Base-by-base conservation (phyloP, 352 stramenopile genomes). In the Pythium sp. region DNA sequence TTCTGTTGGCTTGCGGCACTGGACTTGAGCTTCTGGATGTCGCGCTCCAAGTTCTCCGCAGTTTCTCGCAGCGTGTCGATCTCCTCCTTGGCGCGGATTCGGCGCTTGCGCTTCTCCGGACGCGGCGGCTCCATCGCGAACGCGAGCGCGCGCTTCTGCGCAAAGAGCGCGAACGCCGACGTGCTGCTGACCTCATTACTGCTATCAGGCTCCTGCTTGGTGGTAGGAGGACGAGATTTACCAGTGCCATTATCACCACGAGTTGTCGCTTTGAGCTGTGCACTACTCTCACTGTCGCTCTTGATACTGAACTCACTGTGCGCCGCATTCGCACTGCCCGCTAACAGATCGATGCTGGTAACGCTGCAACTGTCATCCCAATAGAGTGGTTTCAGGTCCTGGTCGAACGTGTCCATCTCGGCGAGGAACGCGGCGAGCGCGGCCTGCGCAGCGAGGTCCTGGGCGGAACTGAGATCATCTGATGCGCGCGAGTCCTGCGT, bases 391-490 rank as follows among this genome's bases (percentile, higher is more conserved):
- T 18, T n/a, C 8, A 67, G 28, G 7, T 59, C 43, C 15, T 63
- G 34, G 53, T 68, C 63, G 4, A 68, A 26, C 5, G 28, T 15
- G 24, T 68, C 63, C 34, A 68, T 62, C 26, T 68, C 63, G 7
- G 53, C 63, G 41, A 68, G 63, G 41, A 68, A 68, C 36, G 63
- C 53, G 1, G 63, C 28, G 53, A 68, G 53, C 36, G 63, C 54
- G 38, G 61, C 32, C 24, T 62, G 53, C 36, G 63, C 54, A 26
- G 61, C 32, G 15, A 38, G 32, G 32, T 38, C 32, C 32, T 38
- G 32, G 32, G 32, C 6, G 32, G 32, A 38, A 38, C 32, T 38
- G 32, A 38, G 32, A 0, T 8, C 7, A 38, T 38, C 32, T 38
- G 32, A 38, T 66, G 61, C n/a, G 30, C 61, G 30, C 30, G 18